phyloP scores from a whole-genome alignment of 2,329 filamentous ascomycete genomes.

The Botryosphaeria dothidea region DNA sequence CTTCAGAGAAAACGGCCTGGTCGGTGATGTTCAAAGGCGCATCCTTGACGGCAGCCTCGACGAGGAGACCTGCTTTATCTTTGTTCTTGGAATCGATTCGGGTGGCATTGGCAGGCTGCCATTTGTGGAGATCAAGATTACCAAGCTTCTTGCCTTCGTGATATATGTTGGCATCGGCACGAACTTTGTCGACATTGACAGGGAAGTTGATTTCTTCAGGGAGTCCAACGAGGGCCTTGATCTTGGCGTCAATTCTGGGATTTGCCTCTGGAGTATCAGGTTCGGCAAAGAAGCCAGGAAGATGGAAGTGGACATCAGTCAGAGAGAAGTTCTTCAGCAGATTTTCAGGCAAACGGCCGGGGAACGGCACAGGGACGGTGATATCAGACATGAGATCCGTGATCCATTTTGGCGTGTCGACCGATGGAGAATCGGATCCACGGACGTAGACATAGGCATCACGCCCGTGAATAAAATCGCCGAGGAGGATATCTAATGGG shows the following conservation, averaged over 20 bases:
- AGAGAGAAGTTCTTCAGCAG: slow-evolving; percentile 87
- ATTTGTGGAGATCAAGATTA: slow-evolving; percentile 73
- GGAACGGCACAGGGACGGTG: slow-evolving; percentile 80
- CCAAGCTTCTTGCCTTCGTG: slow-evolving; percentile 80
- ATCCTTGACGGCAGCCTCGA: slow-evolving; percentile 74
- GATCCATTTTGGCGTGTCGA: slow-evolving; percentile 78
- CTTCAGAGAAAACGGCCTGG: slow-evolving; percentile 72
- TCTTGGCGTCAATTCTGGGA: slow-evolving; percentile 79
- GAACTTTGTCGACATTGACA: slow-evolving; percentile 74
- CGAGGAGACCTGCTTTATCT: slow-evolving; percentile 65
- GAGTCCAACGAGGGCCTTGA: slow-evolving; percentile 75
- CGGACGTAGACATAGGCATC: slow-evolving; percentile 80
- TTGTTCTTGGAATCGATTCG: slow-evolving; percentile 59
- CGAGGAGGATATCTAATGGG: slow-evolving; percentile 79
- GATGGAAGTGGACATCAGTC: slow-evolving; percentile 78
- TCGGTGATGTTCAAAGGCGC: slow-evolving; percentile 83
- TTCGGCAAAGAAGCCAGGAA: slow-evolving; percentile 79
- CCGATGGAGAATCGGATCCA: slow-evolving; percentile 67
- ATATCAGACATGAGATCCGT: slow-evolving; percentile 77
- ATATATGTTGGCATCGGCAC: slow-evolving; percentile 76
- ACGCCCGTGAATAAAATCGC: slow-evolving; percentile 77
- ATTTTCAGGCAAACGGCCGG: slow-evolving; percentile 76
- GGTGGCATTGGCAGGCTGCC: slow-evolving; percentile 84
- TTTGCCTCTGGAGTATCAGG: slow-evolving; percentile 71
- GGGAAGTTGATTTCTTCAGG: slow-evolving; percentile 87